These are phyloP conservation scores for Bonia amplexicaulis DNA, from an alignment of 176 grass and related monocot genomes.

Conservation along the genomic window DNA sequence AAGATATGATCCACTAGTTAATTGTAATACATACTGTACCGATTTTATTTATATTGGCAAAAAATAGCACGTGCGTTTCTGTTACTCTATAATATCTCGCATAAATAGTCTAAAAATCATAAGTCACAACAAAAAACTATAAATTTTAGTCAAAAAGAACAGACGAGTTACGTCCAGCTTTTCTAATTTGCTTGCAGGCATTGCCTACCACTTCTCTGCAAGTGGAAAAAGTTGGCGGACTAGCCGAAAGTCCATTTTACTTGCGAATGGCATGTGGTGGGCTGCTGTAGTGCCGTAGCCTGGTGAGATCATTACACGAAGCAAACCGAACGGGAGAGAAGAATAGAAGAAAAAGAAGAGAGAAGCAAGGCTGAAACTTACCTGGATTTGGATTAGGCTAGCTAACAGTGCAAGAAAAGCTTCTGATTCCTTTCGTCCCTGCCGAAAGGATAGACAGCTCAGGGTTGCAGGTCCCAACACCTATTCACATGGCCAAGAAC, in stretches of 20 bases:
- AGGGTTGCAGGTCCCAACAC: conserved; percentile 1
- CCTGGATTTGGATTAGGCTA: conserved; percentile 23
- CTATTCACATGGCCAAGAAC: conserved; percentile 20
- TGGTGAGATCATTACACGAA: conserved; percentile 13
- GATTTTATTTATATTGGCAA: too few relatives aligned
- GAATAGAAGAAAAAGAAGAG: neutral
- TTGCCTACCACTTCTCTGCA: conserved; percentile 17
- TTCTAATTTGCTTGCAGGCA: conserved; percentile 13
- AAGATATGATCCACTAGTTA: too few relatives aligned
- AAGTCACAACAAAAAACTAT: too few relatives aligned
- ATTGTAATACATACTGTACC: too few relatives aligned
- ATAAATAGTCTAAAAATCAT: too few relatives aligned
- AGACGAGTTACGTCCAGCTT: conserved; percentile 12
- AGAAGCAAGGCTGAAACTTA: neutral
- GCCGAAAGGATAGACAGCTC: conserved; percentile 36
- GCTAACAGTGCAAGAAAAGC: conserved; percentile 32
- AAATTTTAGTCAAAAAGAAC: too few relatives aligned
- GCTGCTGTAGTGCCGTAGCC: conserved; percentile 26
- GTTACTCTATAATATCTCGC: too few relatives aligned
- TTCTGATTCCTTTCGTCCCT: conserved; percentile 45
- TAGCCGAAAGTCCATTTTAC: conserved; percentile 44
- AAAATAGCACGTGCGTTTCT: too few relatives aligned
- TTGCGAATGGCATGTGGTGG: conserved; percentile 34
- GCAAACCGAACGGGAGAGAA: neutral
- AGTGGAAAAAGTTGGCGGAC: conserved; percentile 34